Evolutionary conservation across 2,329 filamentous ascomycete genomes (phyloP).

Genomic region (Lachnellula arida): DNA sequence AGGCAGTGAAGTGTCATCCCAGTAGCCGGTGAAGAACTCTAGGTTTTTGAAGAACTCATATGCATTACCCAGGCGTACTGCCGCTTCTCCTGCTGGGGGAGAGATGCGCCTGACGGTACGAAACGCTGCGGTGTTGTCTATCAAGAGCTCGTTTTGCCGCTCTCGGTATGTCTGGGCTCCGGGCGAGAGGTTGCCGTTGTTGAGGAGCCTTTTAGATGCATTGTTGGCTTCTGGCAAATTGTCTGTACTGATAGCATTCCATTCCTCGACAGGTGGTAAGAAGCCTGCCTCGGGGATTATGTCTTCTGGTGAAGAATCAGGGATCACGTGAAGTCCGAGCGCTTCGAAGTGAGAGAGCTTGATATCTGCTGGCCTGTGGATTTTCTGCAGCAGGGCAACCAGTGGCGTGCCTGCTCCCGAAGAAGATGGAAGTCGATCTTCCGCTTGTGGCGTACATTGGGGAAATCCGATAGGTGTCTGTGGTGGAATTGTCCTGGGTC

Average conservation of each 20-base stretch:
- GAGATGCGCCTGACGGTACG: conserved; percentile 56
- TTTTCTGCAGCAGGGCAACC: conserved; percentile 47
- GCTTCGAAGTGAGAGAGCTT: conserved; percentile 49
- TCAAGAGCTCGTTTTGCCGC: conserved; percentile 52
- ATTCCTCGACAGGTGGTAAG: conserved; percentile 50
- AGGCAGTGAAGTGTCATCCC: conserved; percentile 54
- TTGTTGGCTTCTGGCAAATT: conserved; percentile 39
- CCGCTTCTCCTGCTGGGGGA: conserved; percentile 47
- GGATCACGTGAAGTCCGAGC: conserved; percentile 51
- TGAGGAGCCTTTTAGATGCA: conserved; percentile 44
- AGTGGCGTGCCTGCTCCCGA: conserved; percentile 35
- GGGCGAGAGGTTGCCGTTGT: conserved; percentile 50
- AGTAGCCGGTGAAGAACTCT: conserved; percentile 54
- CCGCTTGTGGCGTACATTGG: conserved; percentile 30
- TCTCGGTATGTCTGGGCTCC: conserved; percentile 56
- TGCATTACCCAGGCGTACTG: conserved; percentile 55
- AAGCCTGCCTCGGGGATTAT: conserved; percentile 50
- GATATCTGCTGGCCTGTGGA: conserved; percentile 49
- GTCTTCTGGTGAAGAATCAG: conserved; percentile 43
- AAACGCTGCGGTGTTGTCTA: conserved; percentile 54
- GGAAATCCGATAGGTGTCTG: conserved; percentile 27
- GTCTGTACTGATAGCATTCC: conserved; percentile 33
- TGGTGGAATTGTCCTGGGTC: conserved; percentile 21
- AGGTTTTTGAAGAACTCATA: conserved; percentile 64
- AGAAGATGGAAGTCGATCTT: conserved; percentile 33